Percentiles rank a stretch among this genome's conserved stretches.
These are phyloP conservation scores for Senna siamea DNA, from an alignment of 306 rosid species.

Conservation along the genomic window DNA sequence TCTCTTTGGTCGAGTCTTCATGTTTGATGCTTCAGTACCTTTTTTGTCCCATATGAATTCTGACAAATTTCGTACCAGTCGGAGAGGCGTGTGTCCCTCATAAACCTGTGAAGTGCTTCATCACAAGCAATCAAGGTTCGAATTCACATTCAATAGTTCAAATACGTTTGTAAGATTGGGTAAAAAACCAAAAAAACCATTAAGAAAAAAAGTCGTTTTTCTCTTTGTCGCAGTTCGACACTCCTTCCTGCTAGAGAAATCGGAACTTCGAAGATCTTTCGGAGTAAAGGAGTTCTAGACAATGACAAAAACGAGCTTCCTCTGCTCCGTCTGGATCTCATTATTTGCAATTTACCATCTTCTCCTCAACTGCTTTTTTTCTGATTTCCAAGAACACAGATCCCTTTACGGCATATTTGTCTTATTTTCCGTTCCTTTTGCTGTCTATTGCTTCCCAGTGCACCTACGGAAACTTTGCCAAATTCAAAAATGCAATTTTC, in stretches of 20 bases:
- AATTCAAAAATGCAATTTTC: neutral
- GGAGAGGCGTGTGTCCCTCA: neutral
- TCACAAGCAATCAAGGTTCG: no score
- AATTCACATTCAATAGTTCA: no score
- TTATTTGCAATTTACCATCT: neutral
- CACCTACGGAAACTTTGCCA: neutral
- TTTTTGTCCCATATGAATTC: neutral
- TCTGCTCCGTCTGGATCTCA: neutral
- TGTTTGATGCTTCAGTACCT: neutral
- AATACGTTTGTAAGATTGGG: no score
- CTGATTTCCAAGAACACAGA: neutral
- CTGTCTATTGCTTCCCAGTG: neutral
- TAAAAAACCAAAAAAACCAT: no score
- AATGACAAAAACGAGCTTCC: neutral
- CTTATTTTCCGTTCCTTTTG: neutral
- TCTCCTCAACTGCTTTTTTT: neutral
- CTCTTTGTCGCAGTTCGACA: no score
- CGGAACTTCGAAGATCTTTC: no score
- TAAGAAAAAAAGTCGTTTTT: no score
- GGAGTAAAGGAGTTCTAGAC: neutral
- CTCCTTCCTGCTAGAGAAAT: no score
- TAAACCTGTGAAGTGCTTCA: neutral
- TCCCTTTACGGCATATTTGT: neutral
- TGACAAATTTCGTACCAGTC: neutral
- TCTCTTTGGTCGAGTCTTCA: neutral